phyloP scores from a whole-genome alignment of 495 filamentous ascomycete species.

The Neurospora cerealis region DNA sequence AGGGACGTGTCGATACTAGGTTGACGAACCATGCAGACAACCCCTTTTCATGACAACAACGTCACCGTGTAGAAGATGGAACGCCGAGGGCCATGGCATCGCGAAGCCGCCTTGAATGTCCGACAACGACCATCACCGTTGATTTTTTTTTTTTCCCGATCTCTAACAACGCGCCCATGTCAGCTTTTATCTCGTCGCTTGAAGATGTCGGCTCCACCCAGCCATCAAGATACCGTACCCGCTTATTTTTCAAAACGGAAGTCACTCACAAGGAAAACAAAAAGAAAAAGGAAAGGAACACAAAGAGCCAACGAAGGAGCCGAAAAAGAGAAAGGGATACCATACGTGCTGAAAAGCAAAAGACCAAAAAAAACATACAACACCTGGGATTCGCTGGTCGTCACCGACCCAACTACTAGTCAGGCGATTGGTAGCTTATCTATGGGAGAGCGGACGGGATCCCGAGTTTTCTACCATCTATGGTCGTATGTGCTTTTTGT shows the following conservation, averaged over 20 bases:
- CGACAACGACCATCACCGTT: background rate
- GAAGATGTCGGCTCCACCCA: background rate
- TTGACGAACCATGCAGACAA: background rate
- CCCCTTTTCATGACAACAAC: background rate
- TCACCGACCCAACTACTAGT: slow-evolving; percentile 30
- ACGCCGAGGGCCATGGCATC: background rate
- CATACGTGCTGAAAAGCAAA: fast-evolving
- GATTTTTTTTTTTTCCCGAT: too few species aligned
- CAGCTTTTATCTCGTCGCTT: background rate
- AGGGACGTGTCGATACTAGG: background rate
- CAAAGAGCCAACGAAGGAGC: background rate
- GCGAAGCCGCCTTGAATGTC: background rate
- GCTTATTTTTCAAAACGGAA: background rate
- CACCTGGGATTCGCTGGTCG: slow-evolving; percentile 31
- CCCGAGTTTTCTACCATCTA: slow-evolving; percentile 34
- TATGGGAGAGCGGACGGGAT: slow-evolving; percentile 45
- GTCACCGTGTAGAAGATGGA: background rate
- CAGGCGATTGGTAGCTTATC: slow-evolving; percentile 1
- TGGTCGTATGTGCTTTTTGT: slow-evolving; percentile 30
- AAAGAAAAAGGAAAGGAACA: background rate
- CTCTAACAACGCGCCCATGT: background rate
- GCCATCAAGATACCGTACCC: background rate
- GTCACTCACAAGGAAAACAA: background rate
- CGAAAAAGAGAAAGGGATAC: background rate
- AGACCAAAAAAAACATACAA: slow-evolving; percentile 30